phyloP scores from a whole-genome alignment of 1,284 basidiomycete genomes.

The Tylopilus sp. region DNA sequence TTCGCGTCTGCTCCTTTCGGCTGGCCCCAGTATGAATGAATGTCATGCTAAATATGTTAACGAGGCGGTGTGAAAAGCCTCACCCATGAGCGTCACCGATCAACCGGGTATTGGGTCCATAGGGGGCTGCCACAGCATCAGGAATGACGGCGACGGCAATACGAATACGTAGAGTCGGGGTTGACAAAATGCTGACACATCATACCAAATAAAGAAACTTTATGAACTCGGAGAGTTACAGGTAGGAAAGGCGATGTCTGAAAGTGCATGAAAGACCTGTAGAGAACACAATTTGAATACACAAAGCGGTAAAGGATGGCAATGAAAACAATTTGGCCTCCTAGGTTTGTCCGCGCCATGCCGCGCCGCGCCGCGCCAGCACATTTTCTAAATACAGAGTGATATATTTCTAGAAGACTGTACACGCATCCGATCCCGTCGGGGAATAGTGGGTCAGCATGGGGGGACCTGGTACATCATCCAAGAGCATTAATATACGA shows the following conservation, averaged over 20 bases:
- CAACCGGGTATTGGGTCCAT: too few relatives aligned
- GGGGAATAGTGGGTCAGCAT: too few relatives aligned
- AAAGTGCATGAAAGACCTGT: background rate
- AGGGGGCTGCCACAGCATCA: too few relatives aligned
- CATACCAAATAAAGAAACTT: background rate
- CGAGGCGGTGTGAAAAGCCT: too few relatives aligned
- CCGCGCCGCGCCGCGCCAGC: too few relatives aligned
- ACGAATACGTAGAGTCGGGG: too few relatives aligned
- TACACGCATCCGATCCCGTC: background rate
- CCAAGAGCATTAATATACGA: background rate
- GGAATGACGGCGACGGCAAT: too few relatives aligned
- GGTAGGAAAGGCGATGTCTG: background rate
- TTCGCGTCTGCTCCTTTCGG: constrained; percentile 61
- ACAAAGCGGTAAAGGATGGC: background rate
- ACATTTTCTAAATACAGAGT: background rate
- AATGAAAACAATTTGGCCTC: background rate
- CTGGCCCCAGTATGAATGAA: too few relatives aligned
- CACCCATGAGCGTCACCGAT: too few relatives aligned
- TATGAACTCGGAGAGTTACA: background rate
- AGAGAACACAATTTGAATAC: background rate
- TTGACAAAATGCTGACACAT: too few relatives aligned
- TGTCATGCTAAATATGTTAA: too few relatives aligned
- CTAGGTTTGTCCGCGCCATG: background rate
- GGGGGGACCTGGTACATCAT: background rate
- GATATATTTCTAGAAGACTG: background rate